These are phyloP conservation scores for Macrophomina pseudophaseolina DNA, from an alignment of 2,329 filamentous ascomycete genomes.

Conservation along the genomic window DNA sequence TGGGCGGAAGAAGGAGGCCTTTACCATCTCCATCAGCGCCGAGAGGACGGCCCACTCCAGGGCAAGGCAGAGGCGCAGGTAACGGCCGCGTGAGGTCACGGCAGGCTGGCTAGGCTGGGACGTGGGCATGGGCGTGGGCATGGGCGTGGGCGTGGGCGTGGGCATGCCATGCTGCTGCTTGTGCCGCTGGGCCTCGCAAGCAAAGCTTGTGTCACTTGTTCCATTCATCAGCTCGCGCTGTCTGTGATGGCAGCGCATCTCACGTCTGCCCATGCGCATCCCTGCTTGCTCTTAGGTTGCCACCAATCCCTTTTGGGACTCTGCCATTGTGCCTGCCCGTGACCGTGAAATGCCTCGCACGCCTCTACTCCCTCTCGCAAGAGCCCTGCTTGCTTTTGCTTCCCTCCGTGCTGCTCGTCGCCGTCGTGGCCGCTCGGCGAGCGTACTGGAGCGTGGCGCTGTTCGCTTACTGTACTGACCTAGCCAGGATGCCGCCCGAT, in stretches of 20 bases:
- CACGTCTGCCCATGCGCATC: slow-evolving; percentile 21
- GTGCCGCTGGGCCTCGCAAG: background rate
- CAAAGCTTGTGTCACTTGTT: slow-evolving; percentile 18
- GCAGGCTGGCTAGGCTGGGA: too few relatives aligned
- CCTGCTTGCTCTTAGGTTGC: slow-evolving; percentile 23
- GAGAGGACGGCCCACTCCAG: slow-evolving; percentile 8
- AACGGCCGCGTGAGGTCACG: too few relatives aligned
- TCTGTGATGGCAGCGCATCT: slow-evolving; percentile 21
- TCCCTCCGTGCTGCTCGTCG: background rate
- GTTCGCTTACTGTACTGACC: slow-evolving; percentile 12
- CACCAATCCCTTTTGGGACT: slow-evolving; percentile 24
- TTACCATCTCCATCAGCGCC: slow-evolving; percentile 4
- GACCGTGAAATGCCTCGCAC: slow-evolving; percentile 24
- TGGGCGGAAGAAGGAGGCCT: slow-evolving; percentile 14
- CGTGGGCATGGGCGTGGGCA: background rate
- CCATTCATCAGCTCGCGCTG: slow-evolving; percentile 7
- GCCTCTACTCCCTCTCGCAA: slow-evolving; percentile 8
- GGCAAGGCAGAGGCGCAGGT: background rate
- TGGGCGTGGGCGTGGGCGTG: background rate
- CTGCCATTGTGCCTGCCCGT: slow-evolving; percentile 25
- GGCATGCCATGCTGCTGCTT: slow-evolving; percentile 1
- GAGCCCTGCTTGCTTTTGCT: slow-evolving; percentile 8
- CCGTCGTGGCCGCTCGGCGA: background rate
- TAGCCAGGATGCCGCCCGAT: slow-evolving; percentile 6
- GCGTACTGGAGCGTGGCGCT: slow-evolving; percentile 10